A percentile compares a stretch with the other conserved stretches of the same genome.
These are phyloP conservation scores for Boletus fagicola DNA, from an alignment of 768 basidiomycete genomes.

Conservation along the genomic window DNA sequence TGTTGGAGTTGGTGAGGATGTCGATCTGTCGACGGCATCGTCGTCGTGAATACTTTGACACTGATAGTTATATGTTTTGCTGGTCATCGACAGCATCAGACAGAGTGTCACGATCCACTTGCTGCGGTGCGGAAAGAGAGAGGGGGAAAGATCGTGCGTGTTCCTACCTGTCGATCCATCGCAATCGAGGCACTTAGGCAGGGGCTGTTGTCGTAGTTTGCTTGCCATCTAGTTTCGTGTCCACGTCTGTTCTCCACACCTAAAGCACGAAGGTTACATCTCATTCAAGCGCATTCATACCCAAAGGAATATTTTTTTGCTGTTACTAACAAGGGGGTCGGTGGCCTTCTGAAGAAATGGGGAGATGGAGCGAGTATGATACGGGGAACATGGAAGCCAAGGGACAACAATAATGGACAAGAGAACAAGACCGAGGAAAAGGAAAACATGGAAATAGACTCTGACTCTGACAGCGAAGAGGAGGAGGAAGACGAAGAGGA, in stretches of 20 bases:
- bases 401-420: conserved; percentile 29
- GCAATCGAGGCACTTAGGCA: conserved; percentile 1
- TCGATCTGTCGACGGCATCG: conserved; percentile 2
- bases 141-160: conserved; percentile 77
- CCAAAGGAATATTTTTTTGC: conserved; percentile 91
- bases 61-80: conserved; percentile 1
- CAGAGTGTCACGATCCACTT: conserved; percentile 86
- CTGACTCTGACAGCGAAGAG: conserved; percentile 18
- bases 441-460: conserved; percentile 27
- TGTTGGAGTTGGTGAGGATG: conserved; percentile 72
- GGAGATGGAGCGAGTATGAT: conserved; percentile 83
- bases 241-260: conserved; percentile 64
- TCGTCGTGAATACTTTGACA: background rate
- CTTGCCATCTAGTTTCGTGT: conserved; percentile 69
- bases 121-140: conserved; percentile 72
- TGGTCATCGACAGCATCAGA: conserved; percentile 56
- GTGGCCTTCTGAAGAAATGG: conserved; percentile 74
- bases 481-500: conserved; percentile 14
- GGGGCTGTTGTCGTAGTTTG: conserved; percentile 52
- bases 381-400: conserved; percentile 65
- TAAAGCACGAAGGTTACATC: conserved; percentile 73
- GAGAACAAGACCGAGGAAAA: conserved; percentile 9
- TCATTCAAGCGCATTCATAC: conserved; percentile 78
- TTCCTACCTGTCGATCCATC: conserved; percentile 14
- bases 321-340: conserved; percentile 88